Conservation (phyloP, 768 basidiomycete genomes). For the Neoboletus magnificus region DNA sequence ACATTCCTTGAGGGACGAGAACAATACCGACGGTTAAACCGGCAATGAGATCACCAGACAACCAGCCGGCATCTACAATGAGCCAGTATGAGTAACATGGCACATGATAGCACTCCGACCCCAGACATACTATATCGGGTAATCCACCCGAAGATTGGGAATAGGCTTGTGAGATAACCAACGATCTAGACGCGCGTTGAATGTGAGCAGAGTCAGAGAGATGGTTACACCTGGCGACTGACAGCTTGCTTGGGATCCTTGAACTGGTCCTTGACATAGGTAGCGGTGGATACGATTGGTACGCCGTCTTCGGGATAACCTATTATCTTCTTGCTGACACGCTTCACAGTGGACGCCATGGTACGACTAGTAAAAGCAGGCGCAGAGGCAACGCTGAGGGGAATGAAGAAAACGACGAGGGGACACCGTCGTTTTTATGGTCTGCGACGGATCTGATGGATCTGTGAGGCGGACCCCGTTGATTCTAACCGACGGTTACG, state of each 20-base stretch:
- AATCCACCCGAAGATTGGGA: slow-evolving; percentile 86
- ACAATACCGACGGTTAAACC: slow-evolving; percentile 95
- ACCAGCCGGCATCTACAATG: slow-evolving; percentile 66
- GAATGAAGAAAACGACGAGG: neutral
- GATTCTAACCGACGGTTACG: neutral
- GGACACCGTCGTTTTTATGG: neutral
- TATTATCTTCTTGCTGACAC: slow-evolving; percentile 54
- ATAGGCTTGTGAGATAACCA: slow-evolving; percentile 67
- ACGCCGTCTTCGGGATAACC: slow-evolving; percentile 58
- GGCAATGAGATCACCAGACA: slow-evolving; percentile 83
- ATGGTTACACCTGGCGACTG: neutral
- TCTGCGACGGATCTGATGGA: neutral
- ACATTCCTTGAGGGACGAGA: slow-evolving; percentile 92
- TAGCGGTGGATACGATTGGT: slow-evolving; percentile 54
- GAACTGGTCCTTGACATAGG: slow-evolving; percentile 46
- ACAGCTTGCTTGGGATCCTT: slow-evolving; percentile 51
- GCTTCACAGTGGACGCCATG: slow-evolving; percentile 44
- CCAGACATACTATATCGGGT: slow-evolving; percentile 71
- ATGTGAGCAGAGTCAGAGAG: neutral
- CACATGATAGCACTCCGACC: neutral
- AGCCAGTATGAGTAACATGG: neutral
- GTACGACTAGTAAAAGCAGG: neutral
- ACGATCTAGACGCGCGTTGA: slow-evolving; percentile 39
- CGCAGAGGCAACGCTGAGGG: neutral
- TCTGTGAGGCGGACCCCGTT: neutral